Conservation (phyloP, 352 stramenopile genomes). For the Phytopythium litorale region DNA sequence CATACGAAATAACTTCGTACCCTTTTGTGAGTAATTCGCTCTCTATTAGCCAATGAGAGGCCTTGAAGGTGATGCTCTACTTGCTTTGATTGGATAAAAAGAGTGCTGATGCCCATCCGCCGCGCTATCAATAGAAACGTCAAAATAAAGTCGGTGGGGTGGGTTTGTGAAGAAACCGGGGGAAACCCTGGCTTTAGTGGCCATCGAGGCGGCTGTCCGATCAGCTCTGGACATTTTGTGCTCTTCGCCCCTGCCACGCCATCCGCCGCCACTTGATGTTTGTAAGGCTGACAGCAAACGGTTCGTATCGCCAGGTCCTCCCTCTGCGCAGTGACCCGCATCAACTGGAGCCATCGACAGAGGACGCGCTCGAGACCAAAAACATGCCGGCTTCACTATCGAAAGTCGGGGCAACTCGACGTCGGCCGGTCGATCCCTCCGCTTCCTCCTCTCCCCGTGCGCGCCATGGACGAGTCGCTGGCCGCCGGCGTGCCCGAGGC, state of each 20-base stretch:
- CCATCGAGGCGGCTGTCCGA: neutral
- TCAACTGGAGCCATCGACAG: conserved; percentile 4
- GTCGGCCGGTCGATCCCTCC: neutral
- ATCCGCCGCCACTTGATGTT: neutral
- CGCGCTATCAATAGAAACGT: neutral
- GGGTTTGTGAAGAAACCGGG: neutral
- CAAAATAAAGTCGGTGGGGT: neutral
- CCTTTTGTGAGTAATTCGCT: neutral
- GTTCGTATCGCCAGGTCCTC: conserved; percentile 6
- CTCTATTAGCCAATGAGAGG: neutral
- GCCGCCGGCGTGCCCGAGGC: conserved; percentile 13
- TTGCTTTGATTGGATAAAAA: neutral
- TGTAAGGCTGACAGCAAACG: neutral
- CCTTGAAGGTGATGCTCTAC: neutral
- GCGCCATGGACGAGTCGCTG: neutral
- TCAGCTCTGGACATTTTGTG: neutral
- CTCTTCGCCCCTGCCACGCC: neutral
- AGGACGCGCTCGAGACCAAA: neutral
- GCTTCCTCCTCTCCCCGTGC: neutral
- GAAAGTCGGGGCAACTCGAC: neutral
- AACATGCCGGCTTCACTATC: conserved; percentile 5
- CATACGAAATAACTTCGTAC: too few relatives aligned
- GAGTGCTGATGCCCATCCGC: neutral
- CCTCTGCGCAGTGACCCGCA: conserved; percentile 1
- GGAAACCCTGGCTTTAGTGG: conserved; percentile 8